Conservation (phyloP, 2,329 filamentous ascomycete species). For the Corniculantispora saksenae region DNA sequence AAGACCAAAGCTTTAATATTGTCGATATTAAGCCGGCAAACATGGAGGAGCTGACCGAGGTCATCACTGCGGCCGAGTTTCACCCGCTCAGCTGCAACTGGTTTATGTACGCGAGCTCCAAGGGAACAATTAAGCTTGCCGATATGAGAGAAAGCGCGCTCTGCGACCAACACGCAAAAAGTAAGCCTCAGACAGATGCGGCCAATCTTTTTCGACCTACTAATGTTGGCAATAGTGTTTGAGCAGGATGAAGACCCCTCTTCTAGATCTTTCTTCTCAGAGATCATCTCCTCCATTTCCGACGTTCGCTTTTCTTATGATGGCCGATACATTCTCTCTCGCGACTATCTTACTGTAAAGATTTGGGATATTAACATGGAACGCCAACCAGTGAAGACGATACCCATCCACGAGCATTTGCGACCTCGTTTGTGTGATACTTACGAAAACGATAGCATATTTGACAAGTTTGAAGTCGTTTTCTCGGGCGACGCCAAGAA, state of each 20-base stretch:
- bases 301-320: slow-evolving; percentile 97
- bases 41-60: slow-evolving; percentile 98
- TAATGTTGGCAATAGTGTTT: slow-evolving; percentile 66
- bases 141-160: slow-evolving; percentile 97
- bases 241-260: slow-evolving; percentile 98
- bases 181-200: slow-evolving; percentile 54
- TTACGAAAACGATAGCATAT: slow-evolving; percentile 99
- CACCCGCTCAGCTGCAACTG: slow-evolving; percentile 97
- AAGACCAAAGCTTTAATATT: slow-evolving; percentile 99
- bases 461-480: slow-evolving; percentile 99
- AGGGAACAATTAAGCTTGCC: slow-evolving; percentile 97
- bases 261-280: slow-evolving; percentile 97
- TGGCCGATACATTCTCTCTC: slow-evolving; percentile 93
- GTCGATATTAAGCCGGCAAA: slow-evolving; percentile 99
- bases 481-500: slow-evolving; percentile 98
- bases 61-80: slow-evolving; percentile 97
- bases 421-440: slow-evolving; percentile 93
- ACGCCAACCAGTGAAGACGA: slow-evolving; percentile 93
- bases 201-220: slow-evolving; percentile 19
- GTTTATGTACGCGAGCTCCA: slow-evolving; percentile 99
- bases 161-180: slow-evolving; percentile 92
- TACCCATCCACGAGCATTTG: slow-evolving; percentile 96
- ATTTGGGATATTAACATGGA: slow-evolving; percentile 99
- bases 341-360: slow-evolving; percentile 98
- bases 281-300: slow-evolving; percentile 99